Percentiles rank a stretch among this genome's conserved stretches.
Conservation (phyloP, 2,329 filamentous ascomycete genomes). For the Apiospora sp. region DNA sequence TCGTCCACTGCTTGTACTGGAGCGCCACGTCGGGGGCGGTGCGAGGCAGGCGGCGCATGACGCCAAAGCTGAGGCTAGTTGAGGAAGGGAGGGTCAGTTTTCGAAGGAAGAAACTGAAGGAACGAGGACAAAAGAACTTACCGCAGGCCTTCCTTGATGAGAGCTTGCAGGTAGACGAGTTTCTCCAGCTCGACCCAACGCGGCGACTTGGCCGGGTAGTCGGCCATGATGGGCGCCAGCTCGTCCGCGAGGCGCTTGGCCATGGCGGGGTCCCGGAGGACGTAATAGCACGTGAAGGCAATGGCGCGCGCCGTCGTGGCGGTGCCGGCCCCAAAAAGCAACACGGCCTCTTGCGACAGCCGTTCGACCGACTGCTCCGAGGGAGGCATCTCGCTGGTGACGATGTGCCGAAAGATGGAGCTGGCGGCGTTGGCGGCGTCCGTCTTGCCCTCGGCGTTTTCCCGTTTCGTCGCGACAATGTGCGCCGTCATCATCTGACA, state of each 20-base stretch:
- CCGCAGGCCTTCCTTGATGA: slow-evolving; percentile 28
- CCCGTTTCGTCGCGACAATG: too few species aligned
- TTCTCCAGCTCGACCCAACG: slow-evolving; percentile 39
- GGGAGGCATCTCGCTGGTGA: slow-evolving; percentile 37
- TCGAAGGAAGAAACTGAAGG: too few species aligned
- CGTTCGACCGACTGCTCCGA: slow-evolving; percentile 33
- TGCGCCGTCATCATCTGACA: too few species aligned
- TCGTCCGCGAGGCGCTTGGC: slow-evolving; percentile 32
- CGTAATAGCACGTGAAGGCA: slow-evolving; percentile 27
- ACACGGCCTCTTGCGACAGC: slow-evolving; percentile 33
- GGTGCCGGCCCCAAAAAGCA: slow-evolving; percentile 37
- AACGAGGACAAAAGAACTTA: too few species aligned
- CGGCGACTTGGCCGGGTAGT: slow-evolving; percentile 29
- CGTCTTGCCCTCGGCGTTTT: too few species aligned
- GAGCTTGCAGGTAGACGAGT: slow-evolving; percentile 27
- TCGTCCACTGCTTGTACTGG: slow-evolving; percentile 38
- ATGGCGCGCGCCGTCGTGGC: slow-evolving; percentile 38
- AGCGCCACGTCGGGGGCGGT: background rate
- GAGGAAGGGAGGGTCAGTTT: too few species aligned
- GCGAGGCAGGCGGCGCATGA: background rate
- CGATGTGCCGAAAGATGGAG: slow-evolving; percentile 36
- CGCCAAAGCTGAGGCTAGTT: background rate
- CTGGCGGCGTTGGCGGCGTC: background rate
- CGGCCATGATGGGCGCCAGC: slow-evolving; percentile 30
- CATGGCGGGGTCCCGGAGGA: slow-evolving; percentile 28